Base-by-base conservation (phyloP, 2,329 filamentous ascomycete genomes). In the Chrysoporthe austroafricana region DNA sequence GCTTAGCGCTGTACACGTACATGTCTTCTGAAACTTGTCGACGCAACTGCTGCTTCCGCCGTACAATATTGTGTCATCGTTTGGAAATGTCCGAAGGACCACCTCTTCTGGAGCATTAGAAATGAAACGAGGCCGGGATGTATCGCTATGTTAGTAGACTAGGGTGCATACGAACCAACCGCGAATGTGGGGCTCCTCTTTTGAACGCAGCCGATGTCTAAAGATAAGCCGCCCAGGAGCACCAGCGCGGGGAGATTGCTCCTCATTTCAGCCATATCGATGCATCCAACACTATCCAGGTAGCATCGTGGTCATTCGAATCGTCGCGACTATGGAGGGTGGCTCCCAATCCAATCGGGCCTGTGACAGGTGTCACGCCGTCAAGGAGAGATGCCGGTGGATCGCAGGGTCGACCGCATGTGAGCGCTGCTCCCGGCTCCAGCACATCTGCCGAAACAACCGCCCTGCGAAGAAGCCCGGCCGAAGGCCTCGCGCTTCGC, bases 311-410 rank as follows among this genome's bases (percentile, higher is more conserved):
- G 48, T 14, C 6, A 18, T 50, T 50, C 39, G 8, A 43, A 14
- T 50, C 48, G 6, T 21, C 48, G 21, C 48, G 16, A 50, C 16
- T 18, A 50, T 21, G 21, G 16, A 50, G 6, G 16, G 21, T 21
- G 48, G 21, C 21, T 21, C 16, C 16, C 21, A 50, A 7, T 14
- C 16, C 21, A 21, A 6, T 14, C 48, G 48, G 6, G 48, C 48
- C 48, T 75, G 74, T 54, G 73, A 76, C 48, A 73, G 72, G 14
- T 76, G 74, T 59, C 70, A 76, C 56, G 52, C 70, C 54, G 43
- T 73, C 57, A 76, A 76, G 52, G 73, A 74, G 59, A 68, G 73
- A 3, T 76, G 74, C 46, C 58, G 70, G 39, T 71, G 73, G 69
- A 42, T 32, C 5, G 44, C 68, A 21, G 62, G 59, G 39, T 54